Base-by-base conservation (phyloP, 2,329 filamentous ascomycete genomes). In the Periconia digitata region DNA sequence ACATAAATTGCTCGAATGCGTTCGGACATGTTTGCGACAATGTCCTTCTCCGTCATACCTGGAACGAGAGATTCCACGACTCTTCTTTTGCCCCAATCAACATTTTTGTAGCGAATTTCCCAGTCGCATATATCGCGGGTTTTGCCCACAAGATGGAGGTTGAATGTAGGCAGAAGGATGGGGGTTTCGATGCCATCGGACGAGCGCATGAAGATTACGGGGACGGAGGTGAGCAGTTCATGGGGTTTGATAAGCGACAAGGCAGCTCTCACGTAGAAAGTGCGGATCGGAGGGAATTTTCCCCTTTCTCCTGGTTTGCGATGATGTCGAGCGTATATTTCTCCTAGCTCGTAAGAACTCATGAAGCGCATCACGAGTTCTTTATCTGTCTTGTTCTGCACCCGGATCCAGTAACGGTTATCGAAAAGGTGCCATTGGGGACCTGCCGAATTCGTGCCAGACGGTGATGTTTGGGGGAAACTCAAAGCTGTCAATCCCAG, bases 381-480 rank as follows among this genome's bases (percentile, higher is more conserved):
- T 20, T 58, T 51, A 1, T 52, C 40, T 2, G 60, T 59, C 4
- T 56, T 46, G 16, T 77, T 70, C 22, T 63, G 58, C 10, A 83
- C 46, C 2, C 72, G 73, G 41, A 84, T 70, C 82, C 82, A 85
- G 63, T 73, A 83, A 17, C 82, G 73, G 40, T 75, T 72, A 56
- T 84, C 81, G 72, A 79, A 84, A 15, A 85, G 71, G 5, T 69
- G 66, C 64, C 71, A 79, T 40, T 44, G 32, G 21, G 24, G 39
- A 38, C 32, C 35, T 40, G 18, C 21, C 17, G 35, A 37, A 10
- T 40, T 10, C 22, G 24, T 15, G 38, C n/a, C n/a, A n/a, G n/a
- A n/a, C n/a, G n/a, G n/a, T n/a, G n/a, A n/a, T n/a, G n/a, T n/a
- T n/a, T n/a, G n/a, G n/a, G n/a, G n/a, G n/a, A n/a, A n/a, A n/a